Conservation (phyloP, 2,329 filamentous ascomycete species). For the Neopestalotiopsis sp. region DNA sequence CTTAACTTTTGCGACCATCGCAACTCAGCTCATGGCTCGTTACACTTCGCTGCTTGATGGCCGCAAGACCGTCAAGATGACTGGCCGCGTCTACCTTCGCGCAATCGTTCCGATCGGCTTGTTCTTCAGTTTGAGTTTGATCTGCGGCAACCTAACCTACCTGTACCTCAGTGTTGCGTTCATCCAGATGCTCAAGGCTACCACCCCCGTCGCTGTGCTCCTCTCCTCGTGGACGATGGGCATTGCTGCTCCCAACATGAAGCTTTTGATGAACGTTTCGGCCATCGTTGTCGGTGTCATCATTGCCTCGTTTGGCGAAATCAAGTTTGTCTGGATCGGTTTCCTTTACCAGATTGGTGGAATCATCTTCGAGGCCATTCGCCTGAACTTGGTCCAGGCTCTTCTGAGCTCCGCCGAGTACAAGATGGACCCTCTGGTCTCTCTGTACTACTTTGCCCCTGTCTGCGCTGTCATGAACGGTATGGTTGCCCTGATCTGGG, state of each 20-base stretch:
- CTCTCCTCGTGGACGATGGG: constrained; percentile 88
- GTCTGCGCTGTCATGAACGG: constrained; percentile 85
- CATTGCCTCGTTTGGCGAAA: constrained; percentile 93
- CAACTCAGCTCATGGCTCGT: constrained; percentile 91
- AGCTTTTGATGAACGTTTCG: constrained; percentile 89
- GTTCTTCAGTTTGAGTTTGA: constrained; percentile 95
- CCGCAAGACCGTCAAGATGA: constrained; percentile 97
- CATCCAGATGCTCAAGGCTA: constrained; percentile 99
- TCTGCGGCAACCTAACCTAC: constrained; percentile 95
- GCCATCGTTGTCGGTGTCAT: constrained; percentile 94
- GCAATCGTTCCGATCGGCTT: constrained; percentile 94
- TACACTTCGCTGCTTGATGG: constrained; percentile 91
- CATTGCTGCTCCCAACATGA: constrained; percentile 81
- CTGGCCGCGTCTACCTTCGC: constrained; percentile 86
- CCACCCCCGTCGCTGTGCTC: constrained; percentile 91
- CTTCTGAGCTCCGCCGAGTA: constrained; percentile 82
- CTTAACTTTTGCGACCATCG: constrained; percentile 87
- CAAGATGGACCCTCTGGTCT: constrained; percentile 91
- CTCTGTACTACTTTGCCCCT: constrained; percentile 88
- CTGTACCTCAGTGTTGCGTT: constrained; percentile 95
- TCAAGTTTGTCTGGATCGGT: constrained; percentile 84
- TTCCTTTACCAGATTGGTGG: constrained; percentile 81
- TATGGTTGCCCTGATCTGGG: constrained; percentile 73
- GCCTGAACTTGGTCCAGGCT: constrained; percentile 83
- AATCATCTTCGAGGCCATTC: constrained; percentile 81